A percentile compares a stretch with the other conserved stretches of the same genome.
Conservation (phyloP, 495 filamentous ascomycete species). For the Parathielavia appendiculata region DNA sequence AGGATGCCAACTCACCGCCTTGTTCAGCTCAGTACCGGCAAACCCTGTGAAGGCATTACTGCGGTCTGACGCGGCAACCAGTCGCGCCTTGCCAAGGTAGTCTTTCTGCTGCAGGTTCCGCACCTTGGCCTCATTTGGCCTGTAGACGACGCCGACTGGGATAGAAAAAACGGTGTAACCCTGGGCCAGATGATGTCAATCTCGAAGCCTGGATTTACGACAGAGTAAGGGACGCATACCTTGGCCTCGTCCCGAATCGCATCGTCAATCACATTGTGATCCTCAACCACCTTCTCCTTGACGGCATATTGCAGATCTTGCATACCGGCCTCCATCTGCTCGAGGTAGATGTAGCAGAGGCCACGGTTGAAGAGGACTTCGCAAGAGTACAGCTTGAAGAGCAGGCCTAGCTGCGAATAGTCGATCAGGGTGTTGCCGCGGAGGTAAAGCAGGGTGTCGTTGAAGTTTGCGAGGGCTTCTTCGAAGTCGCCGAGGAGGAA, state of each 20-base stretch:
- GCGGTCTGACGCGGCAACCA: conserved; percentile 88
- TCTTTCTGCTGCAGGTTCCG: conserved; percentile 96
- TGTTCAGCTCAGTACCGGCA: conserved; percentile 68
- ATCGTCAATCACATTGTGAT: conserved; percentile 97
- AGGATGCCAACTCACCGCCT: conserved; percentile 33
- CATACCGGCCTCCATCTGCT: conserved; percentile 84
- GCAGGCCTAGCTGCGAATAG: conserved; percentile 93
- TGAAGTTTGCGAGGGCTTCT: conserved; percentile 97
- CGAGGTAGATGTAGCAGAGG: conserved; percentile 94
- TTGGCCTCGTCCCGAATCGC: conserved; percentile 90
- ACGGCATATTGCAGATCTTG: conserved; percentile 85
- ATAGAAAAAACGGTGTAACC: conserved; percentile 99
- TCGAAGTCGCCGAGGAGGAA: conserved; percentile 97
- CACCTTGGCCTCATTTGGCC: conserved; percentile 95
- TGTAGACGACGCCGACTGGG: conserved; percentile 88
- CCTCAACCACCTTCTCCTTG: conserved; percentile 92
- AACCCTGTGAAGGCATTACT: conserved; percentile 72
- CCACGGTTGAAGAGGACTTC: conserved; percentile 98
- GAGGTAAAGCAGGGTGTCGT: conserved; percentile 92
- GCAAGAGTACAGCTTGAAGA: conserved; percentile 95
- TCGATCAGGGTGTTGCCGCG: conserved; percentile 96
- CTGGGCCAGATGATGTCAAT: conserved; percentile 42
- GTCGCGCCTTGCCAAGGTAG: conserved; percentile 87
- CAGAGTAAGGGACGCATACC: conserved; percentile 43
- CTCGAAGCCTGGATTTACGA: conserved; percentile 13